Base-by-base conservation (phyloP, 345 rosid species). In the Syzygium grande region DNA sequence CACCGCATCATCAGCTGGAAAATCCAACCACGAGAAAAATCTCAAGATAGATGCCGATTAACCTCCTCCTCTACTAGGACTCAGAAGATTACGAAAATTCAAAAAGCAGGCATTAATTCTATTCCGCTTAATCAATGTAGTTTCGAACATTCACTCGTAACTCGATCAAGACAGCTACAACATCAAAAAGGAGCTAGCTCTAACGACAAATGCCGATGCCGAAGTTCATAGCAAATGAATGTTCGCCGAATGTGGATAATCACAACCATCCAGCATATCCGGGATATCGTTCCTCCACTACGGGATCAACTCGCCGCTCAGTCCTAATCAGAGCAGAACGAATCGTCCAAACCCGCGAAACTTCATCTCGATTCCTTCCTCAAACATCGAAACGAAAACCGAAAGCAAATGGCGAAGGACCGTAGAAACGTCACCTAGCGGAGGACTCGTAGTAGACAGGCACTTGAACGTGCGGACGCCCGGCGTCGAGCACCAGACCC, bases 1-100 rank as follows among this genome's bases (percentile, higher is more conserved):
- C 22, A 54, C 84, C 58, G 78, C 91, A 87, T 94, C 94, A 52
- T 51, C 91, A 9, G 87, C 98, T 95, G 90, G 56, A 91, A 65
- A 52, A 79, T 49, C 29, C 78, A n/a, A 49, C 53, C 84, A 86
- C 83, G 21, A 38, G 83, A 73, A 3, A 38, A 73, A 27, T 38
- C 19, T 73, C 49, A 21, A 34, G 83, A 73, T 4, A 38, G 13
- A 19, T 38, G 83, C 21, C 27, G 27, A 73, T 73, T 38, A 19
- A 73, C 83, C 49, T 73, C 83, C 34, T 19, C 80, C 80, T 0
- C 49, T 41, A 19, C 21, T 38, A 61, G 73, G 73, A 38, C 1
- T 38, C 49, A 38, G 21, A 21, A 73, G 83, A 73, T 21, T 34
- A 73, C 49, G 38, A 19, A 38, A 73, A 2, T 73, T 73, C 49